Base-by-base conservation (phyloP, 257 asterid species). In the Solanum corneliomulleri region DNA sequence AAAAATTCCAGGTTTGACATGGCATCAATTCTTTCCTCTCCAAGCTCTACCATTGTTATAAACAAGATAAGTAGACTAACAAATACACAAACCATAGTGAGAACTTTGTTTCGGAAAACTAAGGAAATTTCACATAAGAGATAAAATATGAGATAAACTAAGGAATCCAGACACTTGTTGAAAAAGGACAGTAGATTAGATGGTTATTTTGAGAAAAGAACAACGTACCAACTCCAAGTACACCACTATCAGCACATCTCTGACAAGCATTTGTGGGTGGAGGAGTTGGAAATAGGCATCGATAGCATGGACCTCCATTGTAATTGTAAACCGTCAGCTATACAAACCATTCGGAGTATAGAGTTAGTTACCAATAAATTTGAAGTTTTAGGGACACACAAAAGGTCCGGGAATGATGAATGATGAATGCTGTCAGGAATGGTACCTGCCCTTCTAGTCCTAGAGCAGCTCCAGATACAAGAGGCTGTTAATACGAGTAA, bases 381-480 rank as follows among this genome's bases (percentile, higher is more conserved):
- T 70, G 87, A 78, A 18, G 10, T 83, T 18, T 49, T 45, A 42
- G 41, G 64, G 44, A 39, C 60, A 35, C 31, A 87, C 31, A 76
- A 47, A 80, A 6, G 29, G 45, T 29, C 45, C 49, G 2, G 68
- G 85, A 33, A 33, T 33, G 35, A 33, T 33, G 35, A 80, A 49
- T 52, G 69, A 80, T 80, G 69, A 80, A 18, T 49, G 68, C 68
- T 47, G n/a, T 80, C 49, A 35, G 76, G 13, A 27, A 86, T 71
- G n/a, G 80, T 88, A 97, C 99, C 99, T 97, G 99, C 83, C 99
- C 99, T 89, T 97, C 99, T 27, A 96, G 91, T 87, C 99, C 99
- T 16, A 97, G 90, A 87, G 99, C 99, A 88, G 99, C 99, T 90
- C 99, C 99, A 86, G 99, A 96, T 89, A 97, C 78, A 60, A 97